phyloP scores from a whole-genome alignment of 352 stramenopile genomes.

The Globisporangium paddicum region DNA sequence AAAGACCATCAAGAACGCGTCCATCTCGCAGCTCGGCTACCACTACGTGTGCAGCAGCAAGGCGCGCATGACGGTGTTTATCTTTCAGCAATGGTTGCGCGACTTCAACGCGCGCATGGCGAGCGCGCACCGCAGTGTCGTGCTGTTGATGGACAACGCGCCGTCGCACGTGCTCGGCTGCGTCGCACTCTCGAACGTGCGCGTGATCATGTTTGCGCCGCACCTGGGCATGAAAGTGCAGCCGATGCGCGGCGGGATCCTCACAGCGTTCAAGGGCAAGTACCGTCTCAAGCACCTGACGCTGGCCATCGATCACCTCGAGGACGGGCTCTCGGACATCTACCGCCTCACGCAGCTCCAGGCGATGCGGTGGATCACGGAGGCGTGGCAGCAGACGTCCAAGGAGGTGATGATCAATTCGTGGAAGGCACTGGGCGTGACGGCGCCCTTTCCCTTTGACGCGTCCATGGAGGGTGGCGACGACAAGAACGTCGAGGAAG shows the following conservation, averaged over 20 bases:
- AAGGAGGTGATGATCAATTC: conserved; percentile 74
- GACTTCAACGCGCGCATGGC: conserved; percentile 86
- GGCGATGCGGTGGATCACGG: conserved; percentile 83
- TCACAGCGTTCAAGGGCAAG: conserved; percentile 81
- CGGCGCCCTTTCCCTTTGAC: conserved; percentile 63
- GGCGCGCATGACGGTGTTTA: conserved; percentile 84
- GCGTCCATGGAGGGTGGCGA: conserved; percentile 40
- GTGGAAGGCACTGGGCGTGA: conserved; percentile 72
- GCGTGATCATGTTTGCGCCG: conserved; percentile 81
- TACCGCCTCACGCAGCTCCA: conserved; percentile 84
- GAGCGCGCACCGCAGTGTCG: conserved; percentile 74
- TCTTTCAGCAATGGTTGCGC: conserved; percentile 86
- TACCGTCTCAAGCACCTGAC: conserved; percentile 85
- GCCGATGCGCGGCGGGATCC: conserved; percentile 80
- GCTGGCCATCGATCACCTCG: conserved; percentile 77
- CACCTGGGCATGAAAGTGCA: conserved; percentile 84
- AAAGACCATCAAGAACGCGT: conserved; percentile 78
- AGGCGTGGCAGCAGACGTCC: conserved; percentile 76
- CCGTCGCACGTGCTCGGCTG: conserved; percentile 80
- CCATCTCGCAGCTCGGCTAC: conserved; percentile 76
- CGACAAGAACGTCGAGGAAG: conserved; percentile 86
- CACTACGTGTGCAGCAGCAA: conserved; percentile 85
- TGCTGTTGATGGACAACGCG: conserved; percentile 85
- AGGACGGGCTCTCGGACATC: conserved; percentile 70
- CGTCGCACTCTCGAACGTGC: conserved; percentile 81